Base-by-base conservation (phyloP, 2,329 filamentous ascomycete genomes). In the Ophiostoma quercus region DNA sequence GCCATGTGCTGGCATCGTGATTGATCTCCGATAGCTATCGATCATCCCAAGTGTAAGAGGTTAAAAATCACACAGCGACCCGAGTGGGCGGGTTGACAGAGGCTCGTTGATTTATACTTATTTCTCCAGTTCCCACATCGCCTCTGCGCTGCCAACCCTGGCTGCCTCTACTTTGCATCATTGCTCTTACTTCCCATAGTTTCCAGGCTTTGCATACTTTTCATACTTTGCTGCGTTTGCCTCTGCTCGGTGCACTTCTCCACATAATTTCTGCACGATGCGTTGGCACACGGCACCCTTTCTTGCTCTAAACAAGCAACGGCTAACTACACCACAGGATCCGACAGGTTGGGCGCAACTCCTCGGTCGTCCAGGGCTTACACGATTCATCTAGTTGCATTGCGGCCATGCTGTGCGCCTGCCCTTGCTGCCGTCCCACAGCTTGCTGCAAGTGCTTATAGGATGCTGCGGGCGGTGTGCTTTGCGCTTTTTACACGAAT, bases 231-330 rank as follows among this genome's bases (percentile, higher is more conserved):
- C 12, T 43, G 71, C 71, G 68, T 72, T 67, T 72, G 12, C 6
- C 73, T 25, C 57, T 14, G 32, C 60, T 22, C n/a, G 62, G 34
- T 5, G 19, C 29, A 16, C 71, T 74, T 71, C 77, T 77, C 77
- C 77, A 77, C 77, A 74, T 75, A 71, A 71, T 73, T 75, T 70
- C 77, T 79, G 77, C 77, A 79, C 73, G 77, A 78, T 79, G 77
- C 75, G 77, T 73, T 79, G 77, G 77, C 77, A 77, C 67, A 69
- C 71, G 72, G 74, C 73, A 75, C 71, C 34, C 70, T 71, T 68
- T 72, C 69, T 69, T 54, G 65, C 29, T 67, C 25, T 71, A 66
- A n/a, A 71, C 68, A 70, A 73, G 73, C 73, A 71, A 74, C 73
- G 73, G 72, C 67, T 54, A 71, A 69, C 71, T 19, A 67, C 66